Evolutionary conservation across 2,329 filamentous ascomycete genomes (phyloP), one percentile per base, ranked within the genome.

Genomic region (Leptographium procerum): DNA sequence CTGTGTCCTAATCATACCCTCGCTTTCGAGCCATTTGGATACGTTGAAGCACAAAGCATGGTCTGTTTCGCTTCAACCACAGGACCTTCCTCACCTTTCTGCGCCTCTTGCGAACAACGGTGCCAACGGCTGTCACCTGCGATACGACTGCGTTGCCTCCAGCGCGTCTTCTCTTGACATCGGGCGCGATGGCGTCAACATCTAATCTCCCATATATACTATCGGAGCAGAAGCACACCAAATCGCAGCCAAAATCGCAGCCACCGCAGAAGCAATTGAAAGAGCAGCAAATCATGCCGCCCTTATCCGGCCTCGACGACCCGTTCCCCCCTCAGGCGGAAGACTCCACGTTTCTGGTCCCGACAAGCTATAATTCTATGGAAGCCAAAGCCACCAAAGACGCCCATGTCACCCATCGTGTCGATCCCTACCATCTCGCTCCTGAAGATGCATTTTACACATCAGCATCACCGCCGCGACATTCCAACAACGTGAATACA

Each of bases 381-480:
- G 26, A 22, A 34, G 36, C 28, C 3, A 34, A 47, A 13, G 24
- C 56, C 16, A 22, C 36, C 33, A 29, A 13, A 14, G 8, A 22
- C 31, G 48, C 8, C n/a, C 29, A n/a, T 3, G 31, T n/a, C 34
- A 28, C 68, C 68, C 26, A 68, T 71, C 76, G 77, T 52, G 70
- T 77, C 57, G 82, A 85, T 65, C 84, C 85, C 33, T 85, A 80
- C 55, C 85, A 85, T 62, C 84, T 95, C 48, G 86, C 89, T 4
- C 90, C 90, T 19, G 87, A 92, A 73, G 90, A 95, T 81, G 90
- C 89, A 58, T 89, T 89, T 71, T 80, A 83, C 66, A 73, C 79
- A 16, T 51, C 59, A 1, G 70, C 78, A 19, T 83, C 85, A 2
- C 82, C 86, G 43, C 83, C 84, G 5, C 79, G 83, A 67, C 77